Evolutionary conservation across 2,329 filamentous ascomycete species (phyloP).

Genomic region (Nothophaeocryptopus gaeumannii): DNA sequence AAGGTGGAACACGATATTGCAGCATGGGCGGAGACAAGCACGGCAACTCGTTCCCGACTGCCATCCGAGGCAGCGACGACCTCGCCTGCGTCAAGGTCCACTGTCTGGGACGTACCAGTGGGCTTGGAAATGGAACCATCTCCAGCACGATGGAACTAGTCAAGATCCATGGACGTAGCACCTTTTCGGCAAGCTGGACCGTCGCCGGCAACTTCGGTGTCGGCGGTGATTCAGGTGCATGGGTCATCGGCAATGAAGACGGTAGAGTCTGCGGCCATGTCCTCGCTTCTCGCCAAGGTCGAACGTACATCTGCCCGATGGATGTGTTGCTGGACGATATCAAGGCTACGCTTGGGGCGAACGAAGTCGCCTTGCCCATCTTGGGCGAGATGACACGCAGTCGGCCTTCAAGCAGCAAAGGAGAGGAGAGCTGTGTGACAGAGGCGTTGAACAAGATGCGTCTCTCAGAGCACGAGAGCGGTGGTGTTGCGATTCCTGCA

Average conservation of each 20-base stretch:
- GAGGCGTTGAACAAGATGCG: constrained; percentile 23
- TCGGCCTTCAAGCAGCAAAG: constrained; percentile 5
- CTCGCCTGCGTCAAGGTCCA: constrained; percentile 78
- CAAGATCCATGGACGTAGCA: constrained; percentile 79
- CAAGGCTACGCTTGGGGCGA: constrained; percentile 69
- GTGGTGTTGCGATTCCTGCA: constrained; percentile 21
- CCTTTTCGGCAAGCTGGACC: constrained; percentile 70
- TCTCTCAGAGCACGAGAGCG: constrained; percentile 14
- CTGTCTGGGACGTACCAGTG: constrained; percentile 83
- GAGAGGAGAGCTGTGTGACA: constrained; percentile 16
- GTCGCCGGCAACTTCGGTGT: constrained; percentile 61
- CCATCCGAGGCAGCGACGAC: constrained; percentile 57
- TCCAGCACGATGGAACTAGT: constrained; percentile 76
- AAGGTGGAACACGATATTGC: constrained; percentile 46
- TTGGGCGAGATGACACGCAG: constrained; percentile 37
- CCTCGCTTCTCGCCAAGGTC: constrained; percentile 68
- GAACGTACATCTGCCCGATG: constrained; percentile 95
- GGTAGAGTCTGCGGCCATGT: constrained; percentile 86
- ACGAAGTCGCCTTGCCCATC: constrained; percentile 68
- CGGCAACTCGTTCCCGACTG: constrained; percentile 41
- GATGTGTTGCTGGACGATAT: constrained; percentile 85
- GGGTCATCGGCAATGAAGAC: constrained; percentile 79
- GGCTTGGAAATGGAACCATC: constrained; percentile 75
- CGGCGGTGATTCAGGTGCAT: constrained; percentile 88
- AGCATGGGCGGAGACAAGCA: constrained; percentile 26